A percentile compares a stretch with the other conserved stretches of the same genome.
Evolutionary conservation across 805 yeast genomes (phyloP).

Genomic region (Lipomyces sp.): DNA sequence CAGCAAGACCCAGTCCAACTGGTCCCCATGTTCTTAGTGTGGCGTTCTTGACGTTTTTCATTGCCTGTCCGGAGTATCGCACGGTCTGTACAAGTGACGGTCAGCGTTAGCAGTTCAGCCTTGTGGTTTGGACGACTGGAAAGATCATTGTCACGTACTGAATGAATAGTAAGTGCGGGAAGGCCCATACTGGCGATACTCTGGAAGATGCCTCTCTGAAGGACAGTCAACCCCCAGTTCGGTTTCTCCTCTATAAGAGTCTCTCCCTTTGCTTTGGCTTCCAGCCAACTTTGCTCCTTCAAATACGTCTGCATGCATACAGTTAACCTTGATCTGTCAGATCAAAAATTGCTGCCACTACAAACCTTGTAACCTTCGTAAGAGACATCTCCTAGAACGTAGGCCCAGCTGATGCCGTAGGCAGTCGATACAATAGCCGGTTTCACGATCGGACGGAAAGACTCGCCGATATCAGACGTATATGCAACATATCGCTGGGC

Average conservation of each 20-base stretch:
- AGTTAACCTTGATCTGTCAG: conserved; percentile 14
- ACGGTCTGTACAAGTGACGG: conserved; percentile 40
- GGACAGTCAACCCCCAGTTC: conserved; percentile 64
- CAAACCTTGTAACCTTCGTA: conserved; percentile 65
- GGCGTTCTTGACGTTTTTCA: conserved; percentile 53
- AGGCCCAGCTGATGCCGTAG: conserved; percentile 73
- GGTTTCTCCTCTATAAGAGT: conserved; percentile 42
- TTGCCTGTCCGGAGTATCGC: conserved; percentile 59
- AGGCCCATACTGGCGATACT: conserved; percentile 80
- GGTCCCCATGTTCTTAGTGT: conserved; percentile 65
- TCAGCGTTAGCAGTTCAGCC: not conserved
- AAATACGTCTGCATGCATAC: conserved; percentile 15
- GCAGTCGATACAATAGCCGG: conserved; percentile 62
- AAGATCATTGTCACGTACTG: conserved; percentile 32
- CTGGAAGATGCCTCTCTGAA: conserved; percentile 77
- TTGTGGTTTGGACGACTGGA: too few relatives aligned
- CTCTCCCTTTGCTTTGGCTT: conserved; percentile 64
- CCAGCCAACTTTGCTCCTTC: conserved; percentile 15
- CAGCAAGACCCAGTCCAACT: conserved; percentile 69
- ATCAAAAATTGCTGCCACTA: too few relatives aligned
- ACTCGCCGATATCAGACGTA: conserved; percentile 83
- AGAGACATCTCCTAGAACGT: conserved; percentile 70
- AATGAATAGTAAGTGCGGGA: conserved; percentile 82
- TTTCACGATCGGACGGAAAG: conserved; percentile 77
- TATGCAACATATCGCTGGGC: conserved; percentile 82